Evolutionary conservation across 1,284 basidiomycete species (phyloP), one percentile per base, ranked within the genome.

Genomic region (Hemileia vastatrix): DNA sequence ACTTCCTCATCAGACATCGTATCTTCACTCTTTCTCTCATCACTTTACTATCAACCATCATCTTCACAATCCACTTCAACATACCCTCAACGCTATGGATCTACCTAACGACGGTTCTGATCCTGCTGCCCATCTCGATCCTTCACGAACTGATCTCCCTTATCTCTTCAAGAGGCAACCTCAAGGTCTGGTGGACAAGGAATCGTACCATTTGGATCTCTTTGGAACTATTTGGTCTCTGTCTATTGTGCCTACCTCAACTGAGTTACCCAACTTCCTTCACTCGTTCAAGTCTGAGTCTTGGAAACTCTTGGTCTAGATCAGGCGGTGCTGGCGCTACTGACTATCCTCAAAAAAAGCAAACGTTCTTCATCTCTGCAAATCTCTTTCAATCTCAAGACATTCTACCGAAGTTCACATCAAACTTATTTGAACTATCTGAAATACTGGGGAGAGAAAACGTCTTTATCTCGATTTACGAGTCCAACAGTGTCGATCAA

Each of bases 391-490:
- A 72, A 63, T 65, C 58, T 51, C 62, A 72, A 45, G 55, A 64
- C 15, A 64, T 72, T 31, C 51, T 72, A 15, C 71, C 71, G 4
- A 40, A 56, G 11, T 72, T 67, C 64, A 54, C 64, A 0, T 32
- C 64, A 0, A 64, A 67, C 1, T 63, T 72, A 53, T 54, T 67
- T 32, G 24, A 23, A 31, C 54, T 70, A 50, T 64, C 68, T 50
- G n/a, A n/a, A n/a, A n/a, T n/a, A n/a, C 76, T 83, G 36, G 83
- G 83, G 6, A 65, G 73, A 2, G 76, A 78, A 50, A 81, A 82
- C 54, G 79, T 80, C 15, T 83, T 79, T 66, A 77, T 84, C 4
- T 83, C 82, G n/a, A 76, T 83, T 57, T 78, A 83, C 67, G 83
- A 83, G 70, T 81, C 79, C 56, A 77, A 81, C 67, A 82, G 80